These are phyloP conservation scores for Cyclotella kingstonii DNA, from an alignment of 108 stramenopile species.

Conservation along the genomic window DNA sequence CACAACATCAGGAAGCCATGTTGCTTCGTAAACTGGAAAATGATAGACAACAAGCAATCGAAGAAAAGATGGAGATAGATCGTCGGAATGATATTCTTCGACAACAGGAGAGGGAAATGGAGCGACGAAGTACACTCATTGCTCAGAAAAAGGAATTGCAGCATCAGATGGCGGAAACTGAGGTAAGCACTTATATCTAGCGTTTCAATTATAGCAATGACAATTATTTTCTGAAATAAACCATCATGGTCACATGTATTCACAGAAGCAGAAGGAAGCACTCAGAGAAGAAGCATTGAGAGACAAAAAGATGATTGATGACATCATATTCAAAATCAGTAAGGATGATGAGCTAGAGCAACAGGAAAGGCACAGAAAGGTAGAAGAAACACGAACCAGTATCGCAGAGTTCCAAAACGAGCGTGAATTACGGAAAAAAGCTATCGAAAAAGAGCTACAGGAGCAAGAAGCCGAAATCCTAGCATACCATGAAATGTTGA, in stretches of 20 bases:
- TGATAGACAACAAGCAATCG: slow-evolving; percentile 58
- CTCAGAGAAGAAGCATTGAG: slow-evolving; percentile 38
- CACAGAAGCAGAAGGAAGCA: slow-evolving; percentile 39
- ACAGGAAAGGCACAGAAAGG: slow-evolving; percentile 38
- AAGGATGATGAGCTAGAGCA: slow-evolving; percentile 54
- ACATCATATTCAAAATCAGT: slow-evolving; percentile 56
- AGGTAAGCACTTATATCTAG: slow-evolving; percentile 18
- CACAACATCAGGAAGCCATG: slow-evolving; percentile 66
- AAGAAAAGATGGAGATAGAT: slow-evolving; percentile 67
- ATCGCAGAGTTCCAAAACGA: slow-evolving; percentile 47
- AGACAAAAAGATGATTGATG: slow-evolving; percentile 59
- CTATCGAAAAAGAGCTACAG: slow-evolving; percentile 39
- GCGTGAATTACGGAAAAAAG: slow-evolving; percentile 30
- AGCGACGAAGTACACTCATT: slow-evolving; percentile 30
- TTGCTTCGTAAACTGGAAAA: slow-evolving; percentile 48
- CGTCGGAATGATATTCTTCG: slow-evolving; percentile 41
- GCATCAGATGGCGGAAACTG: slow-evolving; percentile 57
- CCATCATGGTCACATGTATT: neutral
- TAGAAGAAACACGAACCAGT: slow-evolving; percentile 53
- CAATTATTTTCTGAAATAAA: too few relatives aligned
- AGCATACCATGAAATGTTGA: slow-evolving; percentile 55
- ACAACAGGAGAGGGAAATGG: slow-evolving; percentile 43
- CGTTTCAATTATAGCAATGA: neutral
- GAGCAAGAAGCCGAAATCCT: slow-evolving; percentile 52
- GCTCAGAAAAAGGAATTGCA: slow-evolving; percentile 58